Evolutionary conservation across 2,329 filamentous ascomycete genomes (phyloP).

Genomic region (Calonectria hawksworthii): DNA sequence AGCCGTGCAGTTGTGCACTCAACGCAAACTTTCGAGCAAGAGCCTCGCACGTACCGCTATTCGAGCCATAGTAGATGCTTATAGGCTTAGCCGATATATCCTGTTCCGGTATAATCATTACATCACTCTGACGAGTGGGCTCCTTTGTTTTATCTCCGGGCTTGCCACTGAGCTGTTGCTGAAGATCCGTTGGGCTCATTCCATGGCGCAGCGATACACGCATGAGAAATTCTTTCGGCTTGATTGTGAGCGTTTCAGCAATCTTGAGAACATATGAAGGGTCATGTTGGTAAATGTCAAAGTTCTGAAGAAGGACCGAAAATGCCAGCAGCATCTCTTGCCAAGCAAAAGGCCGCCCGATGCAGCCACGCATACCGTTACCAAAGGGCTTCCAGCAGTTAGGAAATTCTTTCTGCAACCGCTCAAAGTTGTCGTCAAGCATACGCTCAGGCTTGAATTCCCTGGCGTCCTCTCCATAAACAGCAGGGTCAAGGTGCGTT

Average conservation of each 20-base stretch:
- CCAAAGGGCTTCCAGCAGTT: neutral
- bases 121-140: too few relatives aligned
- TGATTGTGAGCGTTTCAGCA: neutral
- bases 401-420: neutral
- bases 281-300: neutral
- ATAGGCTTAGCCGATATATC: too few relatives aligned
- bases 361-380: neutral
- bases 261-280: neutral
- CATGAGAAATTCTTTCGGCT: neutral
- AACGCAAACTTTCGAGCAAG: neutral
- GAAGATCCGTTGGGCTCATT: neutral
- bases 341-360: neutral
- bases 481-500: neutral
- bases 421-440: neutral
- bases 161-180: too few relatives aligned
- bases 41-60: neutral
- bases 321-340: neutral
- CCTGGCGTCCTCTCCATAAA: neutral
- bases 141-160: too few relatives aligned
- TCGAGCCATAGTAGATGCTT: neutral
- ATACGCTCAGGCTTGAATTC: neutral
- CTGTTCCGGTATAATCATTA: too few relatives aligned
- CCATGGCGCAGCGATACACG: neutral
- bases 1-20: neutral
- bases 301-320: neutral